These are phyloP conservation scores for Corchorus capsularis DNA, from an alignment of 345 rosid species.

Conservation along the genomic window DNA sequence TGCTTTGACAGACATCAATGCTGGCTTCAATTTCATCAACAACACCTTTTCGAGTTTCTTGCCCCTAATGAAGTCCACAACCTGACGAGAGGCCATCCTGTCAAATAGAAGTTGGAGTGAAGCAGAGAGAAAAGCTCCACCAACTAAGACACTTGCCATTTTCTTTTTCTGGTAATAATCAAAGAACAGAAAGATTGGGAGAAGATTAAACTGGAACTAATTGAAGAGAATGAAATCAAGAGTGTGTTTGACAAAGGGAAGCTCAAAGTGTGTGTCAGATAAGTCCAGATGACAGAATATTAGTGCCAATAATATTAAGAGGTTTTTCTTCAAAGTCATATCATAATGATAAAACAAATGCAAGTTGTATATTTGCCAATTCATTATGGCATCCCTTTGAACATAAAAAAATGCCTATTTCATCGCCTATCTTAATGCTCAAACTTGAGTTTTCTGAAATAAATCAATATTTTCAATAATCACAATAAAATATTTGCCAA, in stretches of 20 bases:
- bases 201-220: background rate
- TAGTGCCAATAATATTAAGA: no score
- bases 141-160: background rate
- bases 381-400: no score
- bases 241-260: no score
- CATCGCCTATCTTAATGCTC: no score
- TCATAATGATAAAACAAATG: no score
- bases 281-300: background rate
- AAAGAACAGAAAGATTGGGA: background rate
- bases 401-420: no score
- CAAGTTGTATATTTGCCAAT: no score
- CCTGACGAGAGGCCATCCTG: slow-evolving; percentile 12
- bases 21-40: slow-evolving; percentile 15
- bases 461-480: no score
- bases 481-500: no score
- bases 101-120: slow-evolving; percentile 25
- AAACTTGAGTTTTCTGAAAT: no score
- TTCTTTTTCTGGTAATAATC: background rate
- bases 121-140: slow-evolving; percentile 19
- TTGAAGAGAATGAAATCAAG: no score
- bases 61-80: slow-evolving; percentile 1
- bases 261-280: background rate
- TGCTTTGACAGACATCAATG: background rate
- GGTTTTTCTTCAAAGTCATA: no score
- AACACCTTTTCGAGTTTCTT: background rate